Evolutionary conservation across 2,329 filamentous ascomycete species (phyloP).

Genomic region (Alternaria alternata): DNA sequence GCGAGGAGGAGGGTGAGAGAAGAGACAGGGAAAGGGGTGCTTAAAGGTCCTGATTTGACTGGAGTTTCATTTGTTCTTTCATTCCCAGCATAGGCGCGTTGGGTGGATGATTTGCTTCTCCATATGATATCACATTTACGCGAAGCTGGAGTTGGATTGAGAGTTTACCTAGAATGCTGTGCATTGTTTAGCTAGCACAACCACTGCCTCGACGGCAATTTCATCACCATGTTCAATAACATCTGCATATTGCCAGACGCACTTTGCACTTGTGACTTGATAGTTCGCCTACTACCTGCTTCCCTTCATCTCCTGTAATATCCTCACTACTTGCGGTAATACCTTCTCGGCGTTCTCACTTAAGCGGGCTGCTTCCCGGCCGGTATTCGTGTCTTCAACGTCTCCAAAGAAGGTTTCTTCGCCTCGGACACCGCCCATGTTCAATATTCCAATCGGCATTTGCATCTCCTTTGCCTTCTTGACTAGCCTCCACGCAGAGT

Average conservation of each 20-base stretch:
- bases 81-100: neutral
- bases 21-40: neutral
- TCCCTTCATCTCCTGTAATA: constrained; percentile 29
- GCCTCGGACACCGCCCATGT: constrained; percentile 82
- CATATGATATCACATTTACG: constrained; percentile 2
- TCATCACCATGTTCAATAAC: neutral
- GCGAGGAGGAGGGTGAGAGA: constrained; percentile 5
- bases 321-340: constrained; percentile 40
- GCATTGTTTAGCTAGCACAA: constrained; percentile 9
- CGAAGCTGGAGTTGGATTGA: neutral
- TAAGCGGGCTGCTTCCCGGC: constrained; percentile 50
- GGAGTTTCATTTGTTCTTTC: neutral
- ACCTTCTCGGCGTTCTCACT: constrained; percentile 53
- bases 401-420: constrained; percentile 75
- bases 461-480: constrained; percentile 81
- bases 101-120: neutral
- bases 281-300: neutral
- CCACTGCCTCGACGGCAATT: constrained; percentile 4
- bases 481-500: constrained; percentile 90
- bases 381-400: constrained; percentile 56
- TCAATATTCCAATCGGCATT: constrained; percentile 88
- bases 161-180: constrained; percentile 2
- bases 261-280: neutral
- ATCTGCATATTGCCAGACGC: neutral
- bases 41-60: neutral